Conservation (phyloP, 305 asterid genomes). For the Ruellia speciosa region DNA sequence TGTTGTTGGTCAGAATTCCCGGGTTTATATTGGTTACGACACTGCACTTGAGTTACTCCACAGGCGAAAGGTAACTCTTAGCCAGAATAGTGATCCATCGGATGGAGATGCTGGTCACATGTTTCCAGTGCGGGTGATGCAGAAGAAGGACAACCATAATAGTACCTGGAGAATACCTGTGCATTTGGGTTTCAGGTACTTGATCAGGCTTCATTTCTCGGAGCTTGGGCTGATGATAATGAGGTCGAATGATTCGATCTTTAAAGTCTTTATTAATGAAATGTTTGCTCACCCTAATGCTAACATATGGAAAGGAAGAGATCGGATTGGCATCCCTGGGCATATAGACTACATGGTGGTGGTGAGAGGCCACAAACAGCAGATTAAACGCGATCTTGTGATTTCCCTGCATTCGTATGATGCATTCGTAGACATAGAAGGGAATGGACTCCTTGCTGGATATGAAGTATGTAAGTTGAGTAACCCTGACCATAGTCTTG, state of each 20-base stretch:
- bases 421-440: too few species aligned
- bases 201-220: conserved; percentile 39
- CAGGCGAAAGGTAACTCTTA: conserved; percentile 21
- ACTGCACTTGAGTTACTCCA: conserved; percentile 36
- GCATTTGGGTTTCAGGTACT: conserved; percentile 42
- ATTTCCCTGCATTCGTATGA: conserved; percentile 20
- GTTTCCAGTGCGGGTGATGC: conserved; percentile 27
- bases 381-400: conserved; percentile 30
- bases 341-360: conserved; percentile 33
- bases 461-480: conserved; percentile 42
- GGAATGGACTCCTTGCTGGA: conserved; percentile 30
- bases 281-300: conserved; percentile 22
- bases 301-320: conserved; percentile 20
- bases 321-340: conserved; percentile 14
- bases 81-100: not conserved
- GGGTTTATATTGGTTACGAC: conserved; percentile 26
- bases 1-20: conserved; percentile 28
- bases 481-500: conserved; percentile 36
- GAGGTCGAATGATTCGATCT: conserved; percentile 13
- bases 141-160: not conserved
- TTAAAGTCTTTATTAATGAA: conserved; percentile 21
- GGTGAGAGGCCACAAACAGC: conserved; percentile 29
- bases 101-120: conserved; percentile 19
- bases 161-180: conserved; percentile 31
- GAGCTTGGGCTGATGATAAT: conserved; percentile 23